A percentile compares a stretch with the other conserved stretches of the same genome.
phyloP scores from a whole-genome alignment of 176 grass and related monocot genomes.

The Raddia distichophylla region DNA sequence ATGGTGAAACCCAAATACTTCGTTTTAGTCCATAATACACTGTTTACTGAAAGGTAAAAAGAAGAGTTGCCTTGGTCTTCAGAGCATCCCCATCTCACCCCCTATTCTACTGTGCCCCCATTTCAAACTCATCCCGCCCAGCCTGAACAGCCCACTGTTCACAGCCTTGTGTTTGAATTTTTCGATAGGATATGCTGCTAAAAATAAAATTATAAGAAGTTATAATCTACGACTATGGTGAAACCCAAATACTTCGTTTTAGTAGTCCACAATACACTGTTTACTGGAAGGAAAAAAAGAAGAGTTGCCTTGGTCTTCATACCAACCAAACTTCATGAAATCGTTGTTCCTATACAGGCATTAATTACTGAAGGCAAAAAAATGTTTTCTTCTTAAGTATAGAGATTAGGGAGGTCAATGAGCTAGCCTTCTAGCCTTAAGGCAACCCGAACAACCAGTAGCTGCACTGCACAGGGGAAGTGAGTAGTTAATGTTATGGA shows the following conservation, averaged over 20 bases:
- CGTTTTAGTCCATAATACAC: not conserved
- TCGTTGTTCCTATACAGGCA: not conserved
- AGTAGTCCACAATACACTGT: not conserved
- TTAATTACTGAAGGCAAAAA: not conserved
- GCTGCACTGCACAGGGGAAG: slow-evolving; percentile 6
- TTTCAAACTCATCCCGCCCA: too few relatives aligned
- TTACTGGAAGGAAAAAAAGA: not conserved
- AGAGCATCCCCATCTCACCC: too few relatives aligned
- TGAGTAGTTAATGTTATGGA: slow-evolving; percentile 10
- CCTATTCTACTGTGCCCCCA: too few relatives aligned
- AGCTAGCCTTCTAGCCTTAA: not conserved
- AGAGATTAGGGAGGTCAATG: slow-evolving; percentile 21
- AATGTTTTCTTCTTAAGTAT: not conserved
- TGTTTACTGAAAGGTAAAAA: not conserved
- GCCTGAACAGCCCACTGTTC: too few relatives aligned
- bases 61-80: not conserved
- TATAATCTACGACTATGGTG: not conserved
- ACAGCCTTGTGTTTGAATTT: too few relatives aligned
- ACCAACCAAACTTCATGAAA: not conserved
- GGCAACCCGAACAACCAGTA: slow-evolving; percentile 30
- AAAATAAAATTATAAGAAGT: not conserved
- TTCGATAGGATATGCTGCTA: not conserved
- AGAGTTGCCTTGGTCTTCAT: not conserved
- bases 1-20: not conserved
- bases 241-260: not conserved